phyloP scores from a whole-genome alignment of 257 asterid species.

The Plantago major region DNA sequence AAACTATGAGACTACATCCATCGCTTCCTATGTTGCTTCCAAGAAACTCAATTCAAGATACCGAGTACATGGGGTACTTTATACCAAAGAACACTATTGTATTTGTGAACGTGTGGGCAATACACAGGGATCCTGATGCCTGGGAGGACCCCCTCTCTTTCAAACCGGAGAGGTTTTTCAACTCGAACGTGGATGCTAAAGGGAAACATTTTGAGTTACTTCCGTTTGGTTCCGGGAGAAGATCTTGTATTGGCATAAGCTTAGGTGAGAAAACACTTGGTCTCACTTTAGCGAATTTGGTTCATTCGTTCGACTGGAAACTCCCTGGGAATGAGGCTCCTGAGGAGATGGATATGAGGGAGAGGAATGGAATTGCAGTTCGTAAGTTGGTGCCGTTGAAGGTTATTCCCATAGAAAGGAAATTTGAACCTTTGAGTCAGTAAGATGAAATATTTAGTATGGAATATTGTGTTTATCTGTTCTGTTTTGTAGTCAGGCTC shows the following conservation, averaged over 20 bases:
- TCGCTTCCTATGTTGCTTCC: conserved; percentile 25
- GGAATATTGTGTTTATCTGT: too few relatives aligned
- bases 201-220: conserved; percentile 31
- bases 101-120: conserved; percentile 27
- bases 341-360: conserved; percentile 4
- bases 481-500: too few relatives aligned
- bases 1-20: conserved; percentile 25
- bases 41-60: conserved; percentile 20
- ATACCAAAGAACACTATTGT: conserved; percentile 26
- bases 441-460: too few relatives aligned
- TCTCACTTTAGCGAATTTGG: conserved; percentile 26
- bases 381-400: not conserved
- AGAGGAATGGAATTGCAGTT: not conserved
- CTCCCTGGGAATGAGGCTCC: conserved; percentile 8
- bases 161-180: conserved; percentile 33
- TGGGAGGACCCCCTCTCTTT: conserved; percentile 30
- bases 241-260: conserved; percentile 30
- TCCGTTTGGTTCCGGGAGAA: conserved; percentile 37
- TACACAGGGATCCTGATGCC: conserved; percentile 32
- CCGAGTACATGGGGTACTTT: conserved; percentile 23
- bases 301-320: conserved; percentile 33
- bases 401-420: not conserved
- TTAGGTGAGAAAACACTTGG: conserved; percentile 31
- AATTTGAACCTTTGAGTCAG: not conserved
- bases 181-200: conserved; percentile 23